Base-by-base conservation (phyloP, 495 filamentous ascomycete genomes). In the Terfezia claveryi region DNA sequence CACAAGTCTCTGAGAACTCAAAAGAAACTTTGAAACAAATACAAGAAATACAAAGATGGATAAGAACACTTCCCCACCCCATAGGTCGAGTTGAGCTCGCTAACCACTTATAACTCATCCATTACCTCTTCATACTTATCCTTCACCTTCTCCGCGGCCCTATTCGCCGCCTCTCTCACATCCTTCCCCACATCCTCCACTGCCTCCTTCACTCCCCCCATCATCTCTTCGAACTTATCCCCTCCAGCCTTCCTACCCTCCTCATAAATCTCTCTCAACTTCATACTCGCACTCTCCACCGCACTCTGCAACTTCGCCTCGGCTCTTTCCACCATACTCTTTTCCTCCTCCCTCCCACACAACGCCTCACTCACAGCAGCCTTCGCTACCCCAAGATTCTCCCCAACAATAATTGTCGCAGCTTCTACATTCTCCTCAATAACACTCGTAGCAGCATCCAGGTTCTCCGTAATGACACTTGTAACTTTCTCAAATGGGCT, bases 331-430 rank as follows among this genome's bases (percentile, higher is more conserved):
- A 46, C 14, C 0, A 46, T 14, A 20, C 41, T 46, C 12, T 14
- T 20, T 8, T 46, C 41, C 41, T 46, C 41, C 4, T 32, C 27
- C 27, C 27, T 32, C 27, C 27, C 27, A 32, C 4, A 32, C 27
- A 32, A 32, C 27, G 4, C 27, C 27, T 32, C 27, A 32, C 27
- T 32, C 2, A 32, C 27, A 14, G 41, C 41, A 14, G 12, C 41
- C 14, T 46, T 20, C 41, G 12, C 17, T 20, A 2, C 8, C 41
- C 17, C 41, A 20, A 14, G 4, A 46, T 46, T 46, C 12, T 59
- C 62, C 8, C 46, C 52, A 32, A 61, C 55, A 37, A 55, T 56
- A 36, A 61, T 61, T 8, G 58, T 57, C 27, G 59, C 63, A 23
- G 62, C 62, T 50, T 51, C 37, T n/a, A 57, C 60, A 14, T 37